These are phyloP conservation scores for Coemansia umbellata DNA, from an alignment of 192 early-diverging fungal species.

Conservation along the genomic window DNA sequence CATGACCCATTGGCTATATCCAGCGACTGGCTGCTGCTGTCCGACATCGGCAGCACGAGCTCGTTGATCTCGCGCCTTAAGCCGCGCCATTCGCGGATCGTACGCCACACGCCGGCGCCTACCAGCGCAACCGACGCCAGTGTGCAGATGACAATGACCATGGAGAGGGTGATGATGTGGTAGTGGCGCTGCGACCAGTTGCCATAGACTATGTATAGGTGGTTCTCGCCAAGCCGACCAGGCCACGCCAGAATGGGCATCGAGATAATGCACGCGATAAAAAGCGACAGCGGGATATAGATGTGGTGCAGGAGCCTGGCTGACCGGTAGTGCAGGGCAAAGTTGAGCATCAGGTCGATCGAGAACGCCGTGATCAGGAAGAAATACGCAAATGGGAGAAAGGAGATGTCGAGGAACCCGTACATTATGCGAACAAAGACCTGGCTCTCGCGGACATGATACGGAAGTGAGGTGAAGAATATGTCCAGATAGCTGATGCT, in stretches of 20 bases:
- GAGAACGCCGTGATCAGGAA: constrained; percentile 52
- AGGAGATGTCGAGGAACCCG: constrained; percentile 50
- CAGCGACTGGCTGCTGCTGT: constrained; percentile 17
- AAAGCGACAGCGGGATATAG: constrained; percentile 41
- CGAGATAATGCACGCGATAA: constrained; percentile 26
- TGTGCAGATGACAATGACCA: constrained; percentile 47
- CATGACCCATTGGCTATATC: not conserved
- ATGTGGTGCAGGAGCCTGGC: constrained; percentile 32
- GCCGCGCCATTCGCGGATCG: constrained; percentile 50
- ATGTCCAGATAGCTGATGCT: constrained; percentile 51
- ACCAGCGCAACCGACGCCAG: constrained; percentile 45
- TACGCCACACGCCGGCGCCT: constrained; percentile 49
- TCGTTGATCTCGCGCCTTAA: constrained; percentile 41
- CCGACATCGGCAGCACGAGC: constrained; percentile 46
- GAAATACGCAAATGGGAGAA: constrained; percentile 48
- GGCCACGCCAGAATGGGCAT: constrained; percentile 48
- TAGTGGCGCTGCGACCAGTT: constrained; percentile 43
- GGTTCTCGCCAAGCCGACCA: constrained; percentile 34
- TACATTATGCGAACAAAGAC: constrained; percentile 48
- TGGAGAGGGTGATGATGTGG: constrained; percentile 47
- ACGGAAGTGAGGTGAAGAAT: constrained; percentile 33
- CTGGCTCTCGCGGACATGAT: constrained; percentile 26
- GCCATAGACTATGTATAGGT: constrained; percentile 50
- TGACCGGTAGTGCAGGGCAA: constrained; percentile 47
- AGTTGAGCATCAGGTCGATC: constrained; percentile 49